Percentiles rank a stretch among this genome's conserved stretches.
Conservation (phyloP, 2,329 filamentous ascomycete genomes). For the Neofusicoccum kwambonambiense region DNA sequence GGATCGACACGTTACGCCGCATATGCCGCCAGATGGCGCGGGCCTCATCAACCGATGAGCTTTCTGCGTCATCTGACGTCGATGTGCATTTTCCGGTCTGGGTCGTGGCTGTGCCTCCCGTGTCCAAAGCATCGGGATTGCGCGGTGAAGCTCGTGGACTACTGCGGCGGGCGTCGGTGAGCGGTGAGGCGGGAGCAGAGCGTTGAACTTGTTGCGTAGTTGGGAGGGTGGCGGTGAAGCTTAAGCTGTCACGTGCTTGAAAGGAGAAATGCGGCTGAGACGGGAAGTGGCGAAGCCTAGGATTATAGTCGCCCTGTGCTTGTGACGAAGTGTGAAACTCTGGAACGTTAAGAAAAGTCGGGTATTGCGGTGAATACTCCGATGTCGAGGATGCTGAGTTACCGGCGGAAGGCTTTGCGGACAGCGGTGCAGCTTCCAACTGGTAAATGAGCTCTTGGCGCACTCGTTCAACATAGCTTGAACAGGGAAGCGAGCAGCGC, state of each 20-base stretch:
- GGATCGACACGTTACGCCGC: slow-evolving; percentile 18
- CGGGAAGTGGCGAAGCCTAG: background rate
- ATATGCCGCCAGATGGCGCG: slow-evolving; percentile 18
- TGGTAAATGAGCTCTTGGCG: slow-evolving; percentile 17
- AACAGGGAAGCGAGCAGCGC: background rate
- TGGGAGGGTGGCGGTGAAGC: slow-evolving; percentile 12
- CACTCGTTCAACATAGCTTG: slow-evolving; percentile 7
- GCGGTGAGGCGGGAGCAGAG: slow-evolving; percentile 11
- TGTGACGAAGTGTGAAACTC: slow-evolving; percentile 2
- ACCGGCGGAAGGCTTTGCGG: background rate
- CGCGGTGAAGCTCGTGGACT: background rate
- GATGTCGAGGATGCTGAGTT: background rate
- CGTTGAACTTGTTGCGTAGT: background rate
- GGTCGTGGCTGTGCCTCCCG: slow-evolving; percentile 1
- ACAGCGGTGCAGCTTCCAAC: background rate
- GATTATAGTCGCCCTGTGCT: slow-evolving; percentile 19
- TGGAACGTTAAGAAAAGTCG: background rate
- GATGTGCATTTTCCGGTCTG: background rate
- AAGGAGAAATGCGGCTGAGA: slow-evolving; percentile 15
- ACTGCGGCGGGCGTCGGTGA: slow-evolving; percentile 1
- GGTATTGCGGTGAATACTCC: background rate
- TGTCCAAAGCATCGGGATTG: background rate
- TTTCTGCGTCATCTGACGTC: slow-evolving; percentile 15
- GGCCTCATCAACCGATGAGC: slow-evolving; percentile 15
- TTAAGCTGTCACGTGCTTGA: slow-evolving; percentile 8